Base-by-base conservation (phyloP, 2,329 filamentous ascomycete genomes). In the Sarocladiaceae sp. region DNA sequence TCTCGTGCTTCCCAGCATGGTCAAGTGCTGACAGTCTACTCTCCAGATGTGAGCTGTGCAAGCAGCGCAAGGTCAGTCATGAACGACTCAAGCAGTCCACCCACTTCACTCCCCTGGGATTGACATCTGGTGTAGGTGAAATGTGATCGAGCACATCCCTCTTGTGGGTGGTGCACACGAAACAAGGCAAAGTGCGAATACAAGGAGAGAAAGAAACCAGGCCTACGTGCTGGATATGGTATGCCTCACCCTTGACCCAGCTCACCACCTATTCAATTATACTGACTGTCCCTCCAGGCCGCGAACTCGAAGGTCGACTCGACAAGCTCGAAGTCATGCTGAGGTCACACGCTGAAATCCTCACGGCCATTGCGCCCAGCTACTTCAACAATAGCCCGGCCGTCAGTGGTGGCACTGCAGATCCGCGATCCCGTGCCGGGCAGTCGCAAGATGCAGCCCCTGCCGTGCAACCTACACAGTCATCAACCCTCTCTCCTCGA, bases 11-110 rank as follows among this genome's bases (percentile, higher is more conserved):
- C 50, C 26, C 46, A 41, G 20, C 53, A 53, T 24, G 44, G 45
- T 43, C 53, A 58, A n/a, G n/a, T 51, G 55, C 70, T 71, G 62
- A 72, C 55, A 48, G 50, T 44, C 26, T 47, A 10, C 51, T 61
- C 56, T 11, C 58, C 62, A 83, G 80, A 56, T 83, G 86, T 58
- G 86, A 90, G 65, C 73, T 85, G 43, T 88, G 85, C 69, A 89
- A 90, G 64, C 81, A 85, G 62, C 72, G 86, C 67, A 91, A 90
- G 72, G 85, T 88, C n/a, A n/a, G n/a, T n/a, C n/a, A 65, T n/a
- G n/a, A n/a, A n/a, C n/a, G n/a, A 45, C 29, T 21, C 35, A 9
- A 20, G 3, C 32, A 6, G 6, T 18, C 2, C 29, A 19, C 6
- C 24, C 37, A 31, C 21, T 7, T 40, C 42, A 12, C 24, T 13